Conservation (phyloP, 805 yeast genomes). For the Candida chauliodis region DNA sequence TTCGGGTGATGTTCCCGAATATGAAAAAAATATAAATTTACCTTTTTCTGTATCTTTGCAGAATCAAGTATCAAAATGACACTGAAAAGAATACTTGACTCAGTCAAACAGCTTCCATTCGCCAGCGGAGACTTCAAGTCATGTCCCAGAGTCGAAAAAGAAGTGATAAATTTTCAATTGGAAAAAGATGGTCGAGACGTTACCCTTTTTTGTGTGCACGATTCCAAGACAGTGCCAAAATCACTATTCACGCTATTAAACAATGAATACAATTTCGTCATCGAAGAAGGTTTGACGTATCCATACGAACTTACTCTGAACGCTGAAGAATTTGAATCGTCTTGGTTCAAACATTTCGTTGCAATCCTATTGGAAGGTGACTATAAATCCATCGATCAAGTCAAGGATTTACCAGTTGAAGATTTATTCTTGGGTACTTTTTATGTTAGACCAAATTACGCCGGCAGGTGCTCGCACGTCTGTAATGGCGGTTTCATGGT, state of each 20-base stretch:
- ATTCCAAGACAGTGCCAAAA: conserved; percentile 46
- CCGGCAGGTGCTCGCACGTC: conserved; percentile 79
- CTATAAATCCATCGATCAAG: conserved; percentile 12
- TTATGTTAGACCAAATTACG: conserved; percentile 82
- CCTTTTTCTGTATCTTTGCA: too few species aligned
- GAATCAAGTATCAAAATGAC: too few species aligned
- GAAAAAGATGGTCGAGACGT: conserved; percentile 42
- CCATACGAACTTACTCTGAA: conserved; percentile 48
- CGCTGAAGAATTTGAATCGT: conserved; percentile 50
- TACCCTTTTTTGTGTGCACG: conserved; percentile 60
- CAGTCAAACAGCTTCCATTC: conserved; percentile 27
- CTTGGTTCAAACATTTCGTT: conserved; percentile 67
- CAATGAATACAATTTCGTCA: conserved; percentile 57
- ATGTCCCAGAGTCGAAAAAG: conserved; percentile 30
- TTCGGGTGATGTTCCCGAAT: conserved; percentile 4
- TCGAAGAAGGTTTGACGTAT: conserved; percentile 73
- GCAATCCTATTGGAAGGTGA: conserved; percentile 54
- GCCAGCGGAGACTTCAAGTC: conserved; percentile 24
- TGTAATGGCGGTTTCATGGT: conserved; percentile 90
- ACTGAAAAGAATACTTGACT: too few species aligned
- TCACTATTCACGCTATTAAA: conserved; percentile 45
- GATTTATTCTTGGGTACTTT: conserved; percentile 62
- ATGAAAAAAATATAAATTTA: background rate
- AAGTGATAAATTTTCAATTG: conserved; percentile 34
- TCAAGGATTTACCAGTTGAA: conserved; percentile 36